Evolutionary conservation across 192 early-diverging fungal genomes (phyloP).

Genomic region (Rhizophagus sp.): DNA sequence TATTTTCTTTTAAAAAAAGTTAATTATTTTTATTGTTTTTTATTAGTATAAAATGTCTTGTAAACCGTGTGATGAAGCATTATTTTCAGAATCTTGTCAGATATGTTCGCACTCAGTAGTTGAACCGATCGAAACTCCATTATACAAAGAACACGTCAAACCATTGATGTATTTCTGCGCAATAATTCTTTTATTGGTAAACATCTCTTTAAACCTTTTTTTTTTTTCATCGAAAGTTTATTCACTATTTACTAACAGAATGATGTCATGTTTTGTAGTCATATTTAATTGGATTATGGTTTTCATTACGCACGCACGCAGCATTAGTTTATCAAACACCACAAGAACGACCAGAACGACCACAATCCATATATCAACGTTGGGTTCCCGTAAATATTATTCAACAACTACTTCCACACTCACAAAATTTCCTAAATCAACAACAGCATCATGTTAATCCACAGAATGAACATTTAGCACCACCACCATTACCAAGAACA

Average conservation of each 20-base stretch:
- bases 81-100: conserved; percentile 42
- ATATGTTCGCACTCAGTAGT: conserved; percentile 64
- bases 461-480: not conserved
- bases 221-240: too few relatives aligned
- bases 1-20: not conserved
- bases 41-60: conserved; percentile 14
- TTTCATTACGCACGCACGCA: conserved; percentile 91
- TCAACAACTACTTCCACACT: conserved; percentile 36
- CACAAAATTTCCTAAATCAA: not conserved
- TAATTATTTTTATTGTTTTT: not conserved
- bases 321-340: conserved; percentile 67
- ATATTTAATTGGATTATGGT: conserved; percentile 90
- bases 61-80: not conserved
- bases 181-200: conserved; percentile 64
- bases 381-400: conserved; percentile 51
- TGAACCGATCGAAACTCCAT: conserved; percentile 73
- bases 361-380: conserved; percentile 46
- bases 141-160: conserved; percentile 77
- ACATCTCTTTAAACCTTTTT: conserved; percentile 4
- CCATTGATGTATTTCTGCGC: conserved; percentile 90
- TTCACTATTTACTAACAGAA: not conserved
- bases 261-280: conserved; percentile 41
- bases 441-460: not conserved
- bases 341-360: conserved; percentile 16
- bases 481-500: not conserved